Evolutionary conservation across 331 rosid genomes (phyloP).

Genomic region (Rhamnella rubrinervis): DNA sequence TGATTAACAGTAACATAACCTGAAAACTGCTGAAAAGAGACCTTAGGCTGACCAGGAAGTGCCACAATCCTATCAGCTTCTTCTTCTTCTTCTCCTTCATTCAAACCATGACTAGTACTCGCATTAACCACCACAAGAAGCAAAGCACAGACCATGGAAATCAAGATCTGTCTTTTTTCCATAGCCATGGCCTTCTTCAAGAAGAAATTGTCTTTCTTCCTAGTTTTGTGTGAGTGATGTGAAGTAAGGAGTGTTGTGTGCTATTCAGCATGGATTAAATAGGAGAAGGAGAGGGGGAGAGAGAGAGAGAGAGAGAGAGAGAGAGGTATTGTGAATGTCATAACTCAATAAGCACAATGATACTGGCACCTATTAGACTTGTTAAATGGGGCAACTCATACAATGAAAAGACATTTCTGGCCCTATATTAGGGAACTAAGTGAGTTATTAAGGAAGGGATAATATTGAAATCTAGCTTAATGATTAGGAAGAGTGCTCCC

Average conservation of each 20-base stretch:
- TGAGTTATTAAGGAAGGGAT: not conserved
- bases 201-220: constrained; percentile 26
- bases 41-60: constrained; percentile 92
- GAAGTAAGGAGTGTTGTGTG: constrained; percentile 25
- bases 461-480: not conserved
- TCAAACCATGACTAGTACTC: constrained; percentile 7
- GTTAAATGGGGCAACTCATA: constrained; percentile 6
- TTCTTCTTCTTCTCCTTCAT: constrained; percentile 26
- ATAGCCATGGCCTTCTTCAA: constrained; percentile 26
- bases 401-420: constrained; percentile 3
- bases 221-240: constrained; percentile 37
- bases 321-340: constrained; percentile 22
- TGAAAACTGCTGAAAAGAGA: constrained; percentile 74
- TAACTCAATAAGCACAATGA: not conserved
- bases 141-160: constrained; percentile 26
- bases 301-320: not conserved
- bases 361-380: constrained; percentile 21
- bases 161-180: constrained; percentile 50
- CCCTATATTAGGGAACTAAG: not conserved
- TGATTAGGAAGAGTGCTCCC: not conserved
- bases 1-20: constrained; percentile 70
- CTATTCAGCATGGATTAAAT: constrained; percentile 62
- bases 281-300: constrained; percentile 41
- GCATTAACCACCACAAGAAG: constrained; percentile 18
- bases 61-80: constrained; percentile 60